Percentiles rank a stretch among this genome's conserved stretches.
phyloP scores from a whole-genome alignment of 352 stramenopile species.

The Phytophthora litchii region DNA sequence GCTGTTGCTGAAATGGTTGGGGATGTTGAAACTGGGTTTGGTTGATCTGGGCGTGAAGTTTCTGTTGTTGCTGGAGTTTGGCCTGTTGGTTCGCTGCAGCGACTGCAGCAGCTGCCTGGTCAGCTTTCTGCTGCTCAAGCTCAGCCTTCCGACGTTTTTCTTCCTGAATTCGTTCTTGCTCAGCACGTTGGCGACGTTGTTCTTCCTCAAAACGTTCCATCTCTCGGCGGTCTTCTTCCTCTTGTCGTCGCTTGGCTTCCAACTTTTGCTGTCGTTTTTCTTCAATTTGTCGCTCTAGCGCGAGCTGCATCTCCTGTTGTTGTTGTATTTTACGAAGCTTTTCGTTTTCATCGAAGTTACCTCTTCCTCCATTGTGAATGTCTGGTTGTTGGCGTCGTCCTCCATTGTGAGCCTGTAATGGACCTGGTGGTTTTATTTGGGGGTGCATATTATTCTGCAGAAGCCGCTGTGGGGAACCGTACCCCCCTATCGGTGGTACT shows the following conservation, averaged over 20 bases:
- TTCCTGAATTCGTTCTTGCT: constrained; percentile 49
- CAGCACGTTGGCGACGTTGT: constrained; percentile 44
- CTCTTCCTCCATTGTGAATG: constrained; percentile 27
- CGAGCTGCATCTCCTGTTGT: constrained; percentile 56
- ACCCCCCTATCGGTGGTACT: background rate
- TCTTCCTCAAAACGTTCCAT: constrained; percentile 60
- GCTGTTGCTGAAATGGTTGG: constrained; percentile 11
- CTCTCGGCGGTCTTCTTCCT: constrained; percentile 64
- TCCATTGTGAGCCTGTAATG: constrained; percentile 9
- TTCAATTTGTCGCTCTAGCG: constrained; percentile 61
- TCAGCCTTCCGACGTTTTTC: constrained; percentile 57
- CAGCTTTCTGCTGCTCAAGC: constrained; percentile 44
- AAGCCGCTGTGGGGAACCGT: constrained; percentile 2
- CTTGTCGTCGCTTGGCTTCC: constrained; percentile 55
- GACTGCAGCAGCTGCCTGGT: constrained; percentile 43
- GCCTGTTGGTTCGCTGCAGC: constrained; percentile 41
- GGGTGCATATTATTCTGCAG: constrained; percentile 4
- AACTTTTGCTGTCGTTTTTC: constrained; percentile 69
- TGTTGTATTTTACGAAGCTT: constrained; percentile 42
- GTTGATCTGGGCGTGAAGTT: constrained; percentile 18
- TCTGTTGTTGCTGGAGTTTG: constrained; percentile 45
- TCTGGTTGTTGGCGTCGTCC: constrained; percentile 33
- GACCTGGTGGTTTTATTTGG: constrained; percentile 2
- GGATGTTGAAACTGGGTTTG: constrained; percentile 17
- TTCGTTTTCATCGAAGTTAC: constrained; percentile 20